phyloP scores from a whole-genome alignment of 2,329 filamentous ascomycete genomes.

The Aspergillus hiratsukae region DNA sequence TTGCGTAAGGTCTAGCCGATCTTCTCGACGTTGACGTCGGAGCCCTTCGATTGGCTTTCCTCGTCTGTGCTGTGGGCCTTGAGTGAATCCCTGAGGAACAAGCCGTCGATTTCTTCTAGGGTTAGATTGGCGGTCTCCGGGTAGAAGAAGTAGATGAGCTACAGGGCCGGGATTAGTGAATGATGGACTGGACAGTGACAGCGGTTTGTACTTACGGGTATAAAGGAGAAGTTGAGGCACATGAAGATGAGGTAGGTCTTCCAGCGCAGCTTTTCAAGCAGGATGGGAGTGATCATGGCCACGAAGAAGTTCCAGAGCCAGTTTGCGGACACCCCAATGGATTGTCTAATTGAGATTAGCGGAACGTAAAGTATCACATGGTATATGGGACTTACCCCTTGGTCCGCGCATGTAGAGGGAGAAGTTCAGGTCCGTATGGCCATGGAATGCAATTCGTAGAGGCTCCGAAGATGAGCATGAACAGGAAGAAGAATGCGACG shows the following conservation, averaged over 20 bases:
- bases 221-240: slow-evolving; percentile 30
- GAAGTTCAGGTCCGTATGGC: slow-evolving; percentile 49
- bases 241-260: slow-evolving; percentile 37
- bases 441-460: slow-evolving; percentile 48
- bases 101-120: slow-evolving; percentile 43
- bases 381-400: slow-evolving; percentile 38
- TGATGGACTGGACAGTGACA: neutral
- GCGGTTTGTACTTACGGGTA: slow-evolving; percentile 26
- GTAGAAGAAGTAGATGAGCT: slow-evolving; percentile 45
- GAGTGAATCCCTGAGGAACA: slow-evolving; percentile 27
- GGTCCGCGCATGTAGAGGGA: slow-evolving; percentile 47
- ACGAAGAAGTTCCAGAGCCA: slow-evolving; percentile 50
- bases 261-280: slow-evolving; percentile 30
- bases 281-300: slow-evolving; percentile 32
- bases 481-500: slow-evolving; percentile 48
- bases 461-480: slow-evolving; percentile 43
- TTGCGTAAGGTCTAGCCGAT: neutral
- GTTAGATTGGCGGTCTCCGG: slow-evolving; percentile 43
- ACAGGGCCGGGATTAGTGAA: neutral
- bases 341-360: slow-evolving; percentile 19
- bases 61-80: slow-evolving; percentile 3
- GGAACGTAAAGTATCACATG: too few relatives aligned
- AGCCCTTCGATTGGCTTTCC: neutral
- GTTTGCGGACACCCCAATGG: slow-evolving; percentile 47
- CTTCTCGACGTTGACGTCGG: neutral